Evolutionary conservation across 768 basidiomycete species (phyloP).

Genomic region (Collybiopsis luxurians): DNA sequence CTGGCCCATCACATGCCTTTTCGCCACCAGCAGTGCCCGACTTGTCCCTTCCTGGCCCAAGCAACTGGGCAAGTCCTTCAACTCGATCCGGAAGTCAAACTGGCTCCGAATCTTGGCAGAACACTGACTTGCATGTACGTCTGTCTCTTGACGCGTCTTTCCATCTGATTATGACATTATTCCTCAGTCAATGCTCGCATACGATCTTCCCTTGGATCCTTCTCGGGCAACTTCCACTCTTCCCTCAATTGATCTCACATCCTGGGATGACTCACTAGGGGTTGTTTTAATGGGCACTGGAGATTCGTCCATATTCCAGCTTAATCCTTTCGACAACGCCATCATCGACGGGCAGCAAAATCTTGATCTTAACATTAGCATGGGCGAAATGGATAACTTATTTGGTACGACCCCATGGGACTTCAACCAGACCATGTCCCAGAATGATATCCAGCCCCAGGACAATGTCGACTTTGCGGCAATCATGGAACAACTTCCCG

Average conservation of each 20-base stretch:
- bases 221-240: background rate
- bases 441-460: background rate
- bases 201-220: background rate
- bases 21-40: background rate
- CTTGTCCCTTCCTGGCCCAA: conserved; percentile 1
- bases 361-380: conserved; percentile 23
- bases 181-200: conserved; percentile 7
- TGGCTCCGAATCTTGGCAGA: background rate
- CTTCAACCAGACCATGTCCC: background rate
- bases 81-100: background rate
- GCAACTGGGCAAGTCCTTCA: background rate
- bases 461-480: background rate
- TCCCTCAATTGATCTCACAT: conserved; percentile 8
- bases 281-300: conserved; percentile 27
- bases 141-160: background rate
- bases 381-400: conserved; percentile 33
- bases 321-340: conserved; percentile 26
- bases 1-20: background rate
- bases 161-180: background rate
- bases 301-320: conserved; percentile 33
- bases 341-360: conserved; percentile 7
- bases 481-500: background rate
- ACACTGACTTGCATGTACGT: background rate
- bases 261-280: conserved; percentile 20
- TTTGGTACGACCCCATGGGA: conserved; percentile 3